phyloP scores from a whole-genome alignment of 805 yeast genomes.

The Citeromyces matritensis region DNA sequence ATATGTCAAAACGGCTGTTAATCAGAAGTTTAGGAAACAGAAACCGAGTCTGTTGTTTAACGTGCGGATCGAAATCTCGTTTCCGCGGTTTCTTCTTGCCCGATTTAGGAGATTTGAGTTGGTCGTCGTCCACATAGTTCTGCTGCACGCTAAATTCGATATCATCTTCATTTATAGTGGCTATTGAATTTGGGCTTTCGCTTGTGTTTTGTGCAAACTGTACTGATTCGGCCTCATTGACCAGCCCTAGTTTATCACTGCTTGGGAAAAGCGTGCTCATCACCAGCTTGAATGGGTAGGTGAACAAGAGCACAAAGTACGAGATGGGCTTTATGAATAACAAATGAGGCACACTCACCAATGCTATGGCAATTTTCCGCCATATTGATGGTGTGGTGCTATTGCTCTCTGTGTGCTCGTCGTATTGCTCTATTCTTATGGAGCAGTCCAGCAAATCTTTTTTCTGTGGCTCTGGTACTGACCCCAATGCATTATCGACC shows the following conservation, averaged over 20 bases:
- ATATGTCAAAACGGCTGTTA: constrained; percentile 12
- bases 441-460: not conserved
- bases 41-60: constrained; percentile 6
- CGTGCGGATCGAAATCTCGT: not conserved
- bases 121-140: constrained; percentile 11
- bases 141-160: constrained; percentile 14
- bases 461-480: not conserved
- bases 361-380: too few relatives aligned
- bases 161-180: constrained; percentile 17
- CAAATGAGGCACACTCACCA: constrained; percentile 22
- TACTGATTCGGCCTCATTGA: constrained; percentile 1
- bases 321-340: constrained; percentile 36
- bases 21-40: constrained; percentile 17
- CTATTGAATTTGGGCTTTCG: constrained; percentile 4
- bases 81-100: constrained; percentile 5
- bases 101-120: constrained; percentile 16
- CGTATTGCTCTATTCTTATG: constrained; percentile 1
- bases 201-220: not conserved
- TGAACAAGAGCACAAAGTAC: constrained; percentile 31
- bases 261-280: not conserved
- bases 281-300: constrained; percentile 38
- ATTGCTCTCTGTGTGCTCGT: constrained; percentile 1
- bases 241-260: not conserved
- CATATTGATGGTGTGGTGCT: not conserved
- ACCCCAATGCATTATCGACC: constrained; percentile 13